phyloP scores from a whole-genome alignment of 805 yeast species.

The Hanseniaspora meyeri region DNA sequence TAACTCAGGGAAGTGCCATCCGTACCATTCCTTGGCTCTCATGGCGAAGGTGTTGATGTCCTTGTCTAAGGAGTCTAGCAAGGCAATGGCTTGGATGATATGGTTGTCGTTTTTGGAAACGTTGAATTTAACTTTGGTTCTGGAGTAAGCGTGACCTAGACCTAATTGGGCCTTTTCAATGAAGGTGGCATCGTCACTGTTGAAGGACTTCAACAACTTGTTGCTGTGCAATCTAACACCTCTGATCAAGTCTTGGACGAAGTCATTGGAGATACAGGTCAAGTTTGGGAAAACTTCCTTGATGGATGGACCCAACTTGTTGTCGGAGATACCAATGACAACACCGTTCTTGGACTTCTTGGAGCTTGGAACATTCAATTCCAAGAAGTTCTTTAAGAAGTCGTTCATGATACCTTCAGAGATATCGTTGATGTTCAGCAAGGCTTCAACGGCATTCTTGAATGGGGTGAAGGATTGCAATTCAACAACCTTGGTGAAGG shows the following conservation, averaged over 20 bases:
- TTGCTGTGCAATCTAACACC: conserved; percentile 86
- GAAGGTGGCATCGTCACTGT: conserved; percentile 65
- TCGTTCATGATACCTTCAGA: conserved; percentile 95
- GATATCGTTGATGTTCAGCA: conserved; percentile 94
- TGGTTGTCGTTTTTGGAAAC: conserved; percentile 98
- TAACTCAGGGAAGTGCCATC: conserved; percentile 97
- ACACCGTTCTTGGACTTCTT: conserved; percentile 33
- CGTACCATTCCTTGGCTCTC: conserved; percentile 98
- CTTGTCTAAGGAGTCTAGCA: conserved; percentile 93
- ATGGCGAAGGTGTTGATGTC: conserved; percentile 94
- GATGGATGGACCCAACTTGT: conserved; percentile 89
- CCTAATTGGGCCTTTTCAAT: conserved; percentile 97
- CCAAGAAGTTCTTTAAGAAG: conserved; percentile 76
- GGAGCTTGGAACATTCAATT: conserved; percentile 64
- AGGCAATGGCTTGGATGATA: conserved; percentile 96
- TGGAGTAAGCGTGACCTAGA: conserved; percentile 96
- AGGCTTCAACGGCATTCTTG: conserved; percentile 98
- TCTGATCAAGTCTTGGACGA: conserved; percentile 88
- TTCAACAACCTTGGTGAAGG: conserved; percentile 85
- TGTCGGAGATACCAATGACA: conserved; percentile 81
- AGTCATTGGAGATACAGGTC: conserved; percentile 81
- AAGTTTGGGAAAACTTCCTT: conserved; percentile 81
- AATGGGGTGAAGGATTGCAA: conserved; percentile 93
- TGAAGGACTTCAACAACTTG: conserved; percentile 74
- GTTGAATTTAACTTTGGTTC: conserved; percentile 97